A percentile compares a stretch with the other conserved stretches of the same genome.
Evolutionary conservation across 2,329 filamentous ascomycete species (phyloP).

Genomic region (Alternaria angustiovoidea): DNA sequence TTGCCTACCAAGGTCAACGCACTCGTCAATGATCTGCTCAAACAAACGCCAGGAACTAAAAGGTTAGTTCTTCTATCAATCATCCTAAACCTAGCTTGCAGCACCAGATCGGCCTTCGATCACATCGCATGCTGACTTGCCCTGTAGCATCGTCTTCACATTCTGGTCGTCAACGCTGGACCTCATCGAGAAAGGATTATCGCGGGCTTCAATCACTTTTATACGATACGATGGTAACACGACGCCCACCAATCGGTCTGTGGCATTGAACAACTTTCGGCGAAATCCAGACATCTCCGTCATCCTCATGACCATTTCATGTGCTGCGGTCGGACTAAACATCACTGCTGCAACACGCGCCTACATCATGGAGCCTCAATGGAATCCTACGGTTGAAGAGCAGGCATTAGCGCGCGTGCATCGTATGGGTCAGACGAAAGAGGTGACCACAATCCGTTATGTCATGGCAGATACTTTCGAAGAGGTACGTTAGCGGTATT

Average conservation of each 20-base stretch:
- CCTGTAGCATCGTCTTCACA: constrained; percentile 61
- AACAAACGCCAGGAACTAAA: not conserved
- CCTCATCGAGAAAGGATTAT: constrained; percentile 48
- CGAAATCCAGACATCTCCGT: constrained; percentile 51
- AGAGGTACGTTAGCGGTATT: constrained; percentile 1
- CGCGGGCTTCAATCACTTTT: constrained; percentile 36
- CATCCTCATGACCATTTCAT: constrained; percentile 59
- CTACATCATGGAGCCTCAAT: constrained; percentile 62
- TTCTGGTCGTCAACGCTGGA: constrained; percentile 61
- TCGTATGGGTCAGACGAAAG: constrained; percentile 28
- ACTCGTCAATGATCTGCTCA: not conserved
- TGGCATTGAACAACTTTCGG: constrained; percentile 54
- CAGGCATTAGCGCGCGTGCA: constrained; percentile 52
- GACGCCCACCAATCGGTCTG: constrained; percentile 53
- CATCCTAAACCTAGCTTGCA: not conserved
- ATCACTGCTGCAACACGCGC: constrained; percentile 59
- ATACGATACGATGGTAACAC: constrained; percentile 61
- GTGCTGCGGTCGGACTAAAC: constrained; percentile 54
- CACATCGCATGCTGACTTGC: not conserved
- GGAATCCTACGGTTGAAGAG: constrained; percentile 57
- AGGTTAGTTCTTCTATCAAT: not conserved
- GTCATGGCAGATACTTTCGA: constrained; percentile 53
- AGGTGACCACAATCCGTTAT: constrained; percentile 51
- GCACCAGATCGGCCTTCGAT: not conserved
- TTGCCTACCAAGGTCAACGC: not conserved